A percentile compares a stretch with the other conserved stretches of the same genome.
Conservation (phyloP, 352 stramenopile genomes). For the Phytopythium kandeliae region DNA sequence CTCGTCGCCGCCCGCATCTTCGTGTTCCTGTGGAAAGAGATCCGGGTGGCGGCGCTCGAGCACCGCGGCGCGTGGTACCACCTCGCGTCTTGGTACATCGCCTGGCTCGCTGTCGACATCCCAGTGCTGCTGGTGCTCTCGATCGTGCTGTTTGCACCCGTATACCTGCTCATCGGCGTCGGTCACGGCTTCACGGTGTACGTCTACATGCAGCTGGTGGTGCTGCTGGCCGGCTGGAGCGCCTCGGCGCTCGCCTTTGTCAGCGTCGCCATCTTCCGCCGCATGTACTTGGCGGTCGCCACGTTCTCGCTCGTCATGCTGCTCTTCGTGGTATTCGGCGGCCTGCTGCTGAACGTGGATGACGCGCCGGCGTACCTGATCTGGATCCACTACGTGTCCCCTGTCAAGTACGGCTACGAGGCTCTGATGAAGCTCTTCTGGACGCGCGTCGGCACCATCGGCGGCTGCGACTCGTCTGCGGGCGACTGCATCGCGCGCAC, state of each 20-base stretch:
- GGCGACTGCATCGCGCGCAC: slow-evolving; percentile 32
- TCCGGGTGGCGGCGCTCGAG: slow-evolving; percentile 23
- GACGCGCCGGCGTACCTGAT: slow-evolving; percentile 44
- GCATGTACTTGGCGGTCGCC: slow-evolving; percentile 20
- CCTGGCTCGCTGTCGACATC: slow-evolving; percentile 30
- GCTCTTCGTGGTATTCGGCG: slow-evolving; percentile 40
- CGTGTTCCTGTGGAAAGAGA: slow-evolving; percentile 21
- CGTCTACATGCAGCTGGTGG: slow-evolving; percentile 41
- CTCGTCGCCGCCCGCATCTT: slow-evolving; percentile 21
- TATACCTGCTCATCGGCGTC: slow-evolving; percentile 40
- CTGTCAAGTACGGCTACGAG: slow-evolving; percentile 35
- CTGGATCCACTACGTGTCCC: slow-evolving; percentile 57
- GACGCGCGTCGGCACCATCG: slow-evolving; percentile 17
- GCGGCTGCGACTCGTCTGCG: slow-evolving; percentile 12
- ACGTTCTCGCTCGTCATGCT: slow-evolving; percentile 24
- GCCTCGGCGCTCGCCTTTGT: slow-evolving; percentile 24
- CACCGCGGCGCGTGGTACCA: slow-evolving; percentile 20
- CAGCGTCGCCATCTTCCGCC: slow-evolving; percentile 27
- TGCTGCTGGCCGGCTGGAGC: slow-evolving; percentile 30
- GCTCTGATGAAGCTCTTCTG: slow-evolving; percentile 38
- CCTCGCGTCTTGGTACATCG: slow-evolving; percentile 26
- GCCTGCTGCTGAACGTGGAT: slow-evolving; percentile 36
- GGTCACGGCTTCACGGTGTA: slow-evolving; percentile 35
- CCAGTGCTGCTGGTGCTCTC: slow-evolving; percentile 31
- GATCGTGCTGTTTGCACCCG: slow-evolving; percentile 30